phyloP scores from a whole-genome alignment of 2,329 filamentous ascomycete species.

The Diaporthe citri region DNA sequence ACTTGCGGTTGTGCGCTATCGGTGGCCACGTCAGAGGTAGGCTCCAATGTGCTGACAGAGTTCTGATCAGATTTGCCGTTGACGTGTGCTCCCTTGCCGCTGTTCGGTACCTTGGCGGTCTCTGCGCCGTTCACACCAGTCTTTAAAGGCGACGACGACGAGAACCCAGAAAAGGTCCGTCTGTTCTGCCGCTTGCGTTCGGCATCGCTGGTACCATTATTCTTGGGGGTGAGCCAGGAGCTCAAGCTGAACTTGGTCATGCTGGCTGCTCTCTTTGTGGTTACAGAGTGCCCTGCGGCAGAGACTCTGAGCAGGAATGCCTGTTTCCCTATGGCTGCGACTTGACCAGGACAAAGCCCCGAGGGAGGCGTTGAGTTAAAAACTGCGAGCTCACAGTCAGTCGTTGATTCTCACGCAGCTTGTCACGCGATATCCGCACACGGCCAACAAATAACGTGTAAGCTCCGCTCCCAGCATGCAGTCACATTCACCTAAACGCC shows the following conservation, averaged over 20 bases:
- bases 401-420: not conserved
- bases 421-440: not conserved
- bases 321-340: constrained; percentile 3
- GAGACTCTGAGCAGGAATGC: constrained; percentile 4
- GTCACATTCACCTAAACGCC: not conserved
- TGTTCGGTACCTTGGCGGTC: not conserved
- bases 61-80: constrained; percentile 1
- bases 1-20: constrained; percentile 31
- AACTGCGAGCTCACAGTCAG: not conserved
- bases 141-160: constrained; percentile 42
- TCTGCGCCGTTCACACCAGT: constrained; percentile 39
- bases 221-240: constrained; percentile 49
- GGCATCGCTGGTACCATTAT: constrained; percentile 40
- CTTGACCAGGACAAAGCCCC: not conserved
- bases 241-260: constrained; percentile 53
- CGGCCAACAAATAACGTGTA: not conserved
- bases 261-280: constrained; percentile 26
- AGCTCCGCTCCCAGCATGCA: not conserved
- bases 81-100: not conserved
- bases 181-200: constrained; percentile 52
- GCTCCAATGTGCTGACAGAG: constrained; percentile 6
- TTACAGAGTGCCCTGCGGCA: constrained; percentile 2
- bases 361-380: not conserved
- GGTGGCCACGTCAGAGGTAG: not conserved
- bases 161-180: constrained; percentile 49